Evolutionary conservation across 345 rosid genomes (phyloP), one percentile per base, ranked within the genome.

Genomic region (Eucalyptus viminalis): DNA sequence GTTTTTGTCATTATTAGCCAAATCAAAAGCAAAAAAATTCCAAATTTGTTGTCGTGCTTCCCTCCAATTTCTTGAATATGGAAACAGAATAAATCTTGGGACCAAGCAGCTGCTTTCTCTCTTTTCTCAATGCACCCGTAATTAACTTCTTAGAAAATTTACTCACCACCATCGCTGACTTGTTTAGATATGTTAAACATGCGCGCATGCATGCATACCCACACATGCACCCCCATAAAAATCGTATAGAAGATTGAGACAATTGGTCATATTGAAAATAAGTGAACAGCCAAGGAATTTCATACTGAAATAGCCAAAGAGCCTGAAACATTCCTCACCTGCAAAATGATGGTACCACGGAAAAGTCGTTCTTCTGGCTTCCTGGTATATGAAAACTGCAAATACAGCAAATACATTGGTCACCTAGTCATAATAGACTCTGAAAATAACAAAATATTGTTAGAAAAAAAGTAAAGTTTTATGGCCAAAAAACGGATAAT

Each of bases 341-440:
- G 98, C 93, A 97, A 95, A 58, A 95, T 89, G 69, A 97, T 94
- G 89, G 95, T 95, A 88, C 99, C 99, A 47, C 98, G 99, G 88
- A 97, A 97, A 89, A 92, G 95, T 67, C 97, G 92, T 85, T 97
- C 99, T 94, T 97, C 99, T 93, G 96, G 97, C 93, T 97, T 97
- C 91, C 94, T 97, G 40, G 99, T 96, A 91, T 97, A 97, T 86
- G 96, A 96, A 92, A 96, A 96, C 99, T 97, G 95, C 86, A 86
- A 86, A 86, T 51, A 86, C 69, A 86, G 45, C 58, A 29, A 54
- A 49, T 5, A 60, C 60, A 37, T 53, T 21, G 83, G 83, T 76
- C 47, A 76, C 27, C 83, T 37, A 76, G 83, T 76, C 14, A 37
- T 76, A 76, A 37, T 76, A 37, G 27, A 37, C 45, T 76, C 47